Evolutionary conservation across 371 early-diverging fungal species (phyloP).

Genomic region (Coemansia sp.): DNA sequence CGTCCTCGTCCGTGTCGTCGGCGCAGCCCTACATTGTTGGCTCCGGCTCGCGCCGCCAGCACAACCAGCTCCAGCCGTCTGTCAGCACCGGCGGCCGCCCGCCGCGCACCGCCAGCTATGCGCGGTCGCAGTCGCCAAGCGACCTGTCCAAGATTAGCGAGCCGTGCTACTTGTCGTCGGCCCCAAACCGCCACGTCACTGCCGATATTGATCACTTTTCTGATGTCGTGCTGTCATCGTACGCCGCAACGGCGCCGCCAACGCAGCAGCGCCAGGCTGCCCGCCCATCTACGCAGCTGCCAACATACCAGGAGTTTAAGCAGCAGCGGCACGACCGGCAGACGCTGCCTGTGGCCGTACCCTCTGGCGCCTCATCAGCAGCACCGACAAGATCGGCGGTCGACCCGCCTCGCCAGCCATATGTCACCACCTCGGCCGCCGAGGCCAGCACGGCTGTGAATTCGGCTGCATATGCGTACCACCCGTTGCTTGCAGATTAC

Average conservation of each 20-base stretch:
- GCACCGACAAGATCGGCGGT: conserved; percentile 9
- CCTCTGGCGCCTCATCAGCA: neutral
- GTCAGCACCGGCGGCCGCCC: conserved; percentile 6
- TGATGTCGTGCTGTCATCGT: conserved; percentile 35
- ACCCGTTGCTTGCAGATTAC: conserved; percentile 13
- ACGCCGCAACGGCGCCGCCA: conserved; percentile 15
- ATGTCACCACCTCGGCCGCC: neutral
- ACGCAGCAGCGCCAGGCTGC: conserved; percentile 5
- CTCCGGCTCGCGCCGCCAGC: neutral
- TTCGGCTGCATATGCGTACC: conserved; percentile 5
- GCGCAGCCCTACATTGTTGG: conserved; percentile 9
- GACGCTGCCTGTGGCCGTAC: neutral
- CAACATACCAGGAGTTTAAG: conserved; percentile 39
- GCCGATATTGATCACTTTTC: conserved; percentile 40
- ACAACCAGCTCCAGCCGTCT: neutral
- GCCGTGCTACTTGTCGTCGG: conserved; percentile 42
- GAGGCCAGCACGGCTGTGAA: conserved; percentile 1
- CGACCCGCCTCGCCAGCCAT: neutral
- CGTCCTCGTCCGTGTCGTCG: conserved; percentile 28
- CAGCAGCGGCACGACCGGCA: conserved; percentile 5
- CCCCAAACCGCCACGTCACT: conserved; percentile 27
- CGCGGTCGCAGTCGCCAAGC: conserved; percentile 35
- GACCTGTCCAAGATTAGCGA: conserved; percentile 44
- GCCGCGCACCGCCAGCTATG: neutral
- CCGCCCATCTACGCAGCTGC: conserved; percentile 13